These are phyloP conservation scores for Floccularia luteovirens DNA, from an alignment of 768 basidiomycete species.

Conservation along the genomic window DNA sequence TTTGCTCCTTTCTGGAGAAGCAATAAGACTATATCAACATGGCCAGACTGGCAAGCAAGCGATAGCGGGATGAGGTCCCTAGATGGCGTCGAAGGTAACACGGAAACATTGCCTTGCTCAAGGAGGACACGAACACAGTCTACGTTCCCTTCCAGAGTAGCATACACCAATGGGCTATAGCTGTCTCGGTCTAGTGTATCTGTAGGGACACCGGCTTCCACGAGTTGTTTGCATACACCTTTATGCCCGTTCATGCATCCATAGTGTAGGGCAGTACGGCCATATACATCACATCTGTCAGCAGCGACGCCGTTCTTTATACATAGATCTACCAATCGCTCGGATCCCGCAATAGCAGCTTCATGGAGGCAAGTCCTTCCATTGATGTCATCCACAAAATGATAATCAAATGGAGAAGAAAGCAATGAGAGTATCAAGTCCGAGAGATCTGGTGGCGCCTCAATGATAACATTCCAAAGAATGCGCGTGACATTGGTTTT, in stretches of 20 bases:
- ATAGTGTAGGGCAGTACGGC: slow-evolving; percentile 91
- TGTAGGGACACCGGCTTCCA: slow-evolving; percentile 60
- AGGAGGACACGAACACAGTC: slow-evolving; percentile 82
- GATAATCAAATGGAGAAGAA: slow-evolving; percentile 73
- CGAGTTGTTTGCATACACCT: slow-evolving; percentile 63
- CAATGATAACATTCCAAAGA: slow-evolving; percentile 87
- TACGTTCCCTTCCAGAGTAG: slow-evolving; percentile 78
- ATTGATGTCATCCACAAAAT: slow-evolving; percentile 95
- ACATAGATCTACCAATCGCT: slow-evolving; percentile 75
- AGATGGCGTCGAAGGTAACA: slow-evolving; percentile 46
- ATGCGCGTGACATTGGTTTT: slow-evolving; percentile 80
- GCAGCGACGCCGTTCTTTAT: slow-evolving; percentile 64
- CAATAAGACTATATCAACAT: slow-evolving; percentile 73
- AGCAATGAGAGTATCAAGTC: slow-evolving; percentile 69
- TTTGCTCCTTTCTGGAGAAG: slow-evolving; percentile 73
- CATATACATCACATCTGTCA: slow-evolving; percentile 80
- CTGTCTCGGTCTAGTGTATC: slow-evolving; percentile 86
- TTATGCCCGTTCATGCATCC: slow-evolving; percentile 90
- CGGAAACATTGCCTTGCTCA: slow-evolving; percentile 57
- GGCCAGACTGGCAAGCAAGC: slow-evolving; percentile 86
- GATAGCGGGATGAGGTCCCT: slow-evolving; percentile 82
- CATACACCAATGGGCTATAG: slow-evolving; percentile 90
- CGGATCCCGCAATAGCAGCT: slow-evolving; percentile 78
- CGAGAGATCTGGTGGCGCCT: slow-evolving; percentile 65
- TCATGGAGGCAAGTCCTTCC: slow-evolving; percentile 91